phyloP scores from a whole-genome alignment of 768 basidiomycete genomes.

The Phylloporus sp. region DNA sequence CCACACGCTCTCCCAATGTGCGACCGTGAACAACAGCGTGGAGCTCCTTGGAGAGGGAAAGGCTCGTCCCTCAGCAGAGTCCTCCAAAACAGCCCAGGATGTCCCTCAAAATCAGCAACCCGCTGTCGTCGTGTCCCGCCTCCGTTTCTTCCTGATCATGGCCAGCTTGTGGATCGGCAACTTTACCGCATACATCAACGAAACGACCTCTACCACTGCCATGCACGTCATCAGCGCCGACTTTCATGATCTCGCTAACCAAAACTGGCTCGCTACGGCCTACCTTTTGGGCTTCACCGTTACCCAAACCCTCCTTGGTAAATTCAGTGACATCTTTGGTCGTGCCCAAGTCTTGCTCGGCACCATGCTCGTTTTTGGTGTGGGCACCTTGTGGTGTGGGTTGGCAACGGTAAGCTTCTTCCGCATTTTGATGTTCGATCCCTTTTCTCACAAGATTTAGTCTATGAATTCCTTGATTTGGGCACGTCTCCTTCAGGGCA shows the following conservation, averaged over 20 bases:
- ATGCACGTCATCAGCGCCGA: conserved; percentile 34
- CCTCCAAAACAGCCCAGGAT: background rate
- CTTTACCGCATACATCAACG: conserved; percentile 35
- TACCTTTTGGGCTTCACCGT: conserved; percentile 36
- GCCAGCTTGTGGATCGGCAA: conserved; percentile 32
- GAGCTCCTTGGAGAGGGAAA: conserved; percentile 27
- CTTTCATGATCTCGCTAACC: conserved; percentile 28
- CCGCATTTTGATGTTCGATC: background rate
- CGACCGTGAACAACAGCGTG: conserved; percentile 28
- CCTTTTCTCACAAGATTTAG: conserved; percentile 12
- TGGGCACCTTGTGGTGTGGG: conserved; percentile 33
- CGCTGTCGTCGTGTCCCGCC: conserved; percentile 25
- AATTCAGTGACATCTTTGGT: conserved; percentile 35
- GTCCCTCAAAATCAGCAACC: conserved; percentile 15
- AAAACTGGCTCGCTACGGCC: conserved; percentile 34
- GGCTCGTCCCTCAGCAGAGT: conserved; percentile 4
- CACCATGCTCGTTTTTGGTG: conserved; percentile 34
- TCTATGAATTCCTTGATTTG: conserved; percentile 34
- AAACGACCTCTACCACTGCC: conserved; percentile 33
- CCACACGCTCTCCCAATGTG: conserved; percentile 30
- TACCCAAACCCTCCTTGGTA: conserved; percentile 33
- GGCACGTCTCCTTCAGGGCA: conserved; percentile 35
- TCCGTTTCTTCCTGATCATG: conserved; percentile 34
- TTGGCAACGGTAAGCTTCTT: conserved; percentile 25
- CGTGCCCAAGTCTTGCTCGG: conserved; percentile 32